These are phyloP conservation scores for Cryptosporidium andersoni DNA, from an alignment of 169 alveolate species.

Conservation along the genomic window DNA sequence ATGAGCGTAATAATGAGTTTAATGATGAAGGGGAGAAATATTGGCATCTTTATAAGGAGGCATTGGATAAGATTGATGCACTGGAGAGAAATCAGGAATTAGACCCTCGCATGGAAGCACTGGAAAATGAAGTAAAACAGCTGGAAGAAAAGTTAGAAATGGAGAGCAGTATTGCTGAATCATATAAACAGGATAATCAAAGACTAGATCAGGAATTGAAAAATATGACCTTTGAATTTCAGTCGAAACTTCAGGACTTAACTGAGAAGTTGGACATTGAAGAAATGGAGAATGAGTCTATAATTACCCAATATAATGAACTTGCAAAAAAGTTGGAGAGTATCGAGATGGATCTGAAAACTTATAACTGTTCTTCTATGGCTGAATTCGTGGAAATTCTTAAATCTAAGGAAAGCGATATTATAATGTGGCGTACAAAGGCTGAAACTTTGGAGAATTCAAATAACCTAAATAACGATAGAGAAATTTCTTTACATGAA, in stretches of 20 bases:
- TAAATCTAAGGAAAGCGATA: slow-evolving; percentile 11
- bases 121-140: slow-evolving; percentile 23
- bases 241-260: slow-evolving; percentile 32
- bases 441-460: slow-evolving; percentile 17
- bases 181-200: slow-evolving; percentile 32
- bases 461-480: slow-evolving; percentile 6
- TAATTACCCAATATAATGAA: slow-evolving; percentile 11
- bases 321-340: neutral
- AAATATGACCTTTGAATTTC: slow-evolving; percentile 11
- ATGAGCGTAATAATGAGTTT: slow-evolving; percentile 35
- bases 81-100: slow-evolving; percentile 32
- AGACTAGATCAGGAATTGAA: slow-evolving; percentile 9
- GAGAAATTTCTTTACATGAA: slow-evolving; percentile 12
- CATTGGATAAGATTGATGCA: slow-evolving; percentile 46
- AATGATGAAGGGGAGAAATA: slow-evolving; percentile 10
- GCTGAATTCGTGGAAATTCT: slow-evolving; percentile 17
- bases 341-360: neutral
- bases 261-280: slow-evolving; percentile 35
- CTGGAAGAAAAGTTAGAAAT: neutral
- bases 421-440: slow-evolving; percentile 4
- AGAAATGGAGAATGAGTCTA: slow-evolving; percentile 33
- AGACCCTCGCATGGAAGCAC: slow-evolving; percentile 1
- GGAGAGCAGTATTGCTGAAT: neutral
- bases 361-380: slow-evolving; percentile 25
- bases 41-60: slow-evolving; percentile 54